Conservation (phyloP, 1,284 basidiomycete species). For the Tylopilus sp. region DNA sequence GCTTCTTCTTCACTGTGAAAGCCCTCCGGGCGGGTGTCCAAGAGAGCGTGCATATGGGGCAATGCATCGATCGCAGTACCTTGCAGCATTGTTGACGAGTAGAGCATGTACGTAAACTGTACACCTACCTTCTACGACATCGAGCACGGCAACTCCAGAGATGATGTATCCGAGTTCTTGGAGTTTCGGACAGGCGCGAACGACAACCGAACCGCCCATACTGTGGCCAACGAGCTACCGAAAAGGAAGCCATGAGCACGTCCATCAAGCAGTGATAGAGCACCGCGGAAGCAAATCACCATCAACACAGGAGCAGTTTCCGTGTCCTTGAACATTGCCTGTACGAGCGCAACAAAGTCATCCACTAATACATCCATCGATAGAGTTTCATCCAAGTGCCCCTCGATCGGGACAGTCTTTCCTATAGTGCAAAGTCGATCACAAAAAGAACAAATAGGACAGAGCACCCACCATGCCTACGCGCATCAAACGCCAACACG, state of each 20-base stretch:
- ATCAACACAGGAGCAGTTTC: slow-evolving; percentile 75
- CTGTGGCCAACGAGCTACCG: slow-evolving; percentile 87
- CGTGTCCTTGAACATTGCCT: slow-evolving; percentile 76
- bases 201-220: slow-evolving; percentile 93
- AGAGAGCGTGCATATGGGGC: slow-evolving; percentile 89
- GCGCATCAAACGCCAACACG: slow-evolving; percentile 85
- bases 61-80: slow-evolving; percentile 96
- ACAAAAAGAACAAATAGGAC: background rate
- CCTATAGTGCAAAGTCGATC: slow-evolving; percentile 52
- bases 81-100: slow-evolving; percentile 41
- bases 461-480: slow-evolving; percentile 83
- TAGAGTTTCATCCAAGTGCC: slow-evolving; percentile 69
- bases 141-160: slow-evolving; percentile 89
- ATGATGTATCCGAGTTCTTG: slow-evolving; percentile 77
- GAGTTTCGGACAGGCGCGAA: slow-evolving; percentile 74
- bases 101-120: background rate
- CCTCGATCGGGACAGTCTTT: slow-evolving; percentile 63
- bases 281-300: slow-evolving; percentile 52
- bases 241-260: slow-evolving; percentile 7
- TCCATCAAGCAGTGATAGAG: background rate
- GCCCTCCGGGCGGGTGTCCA: slow-evolving; percentile 87
- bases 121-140: slow-evolving; percentile 91
- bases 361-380: slow-evolving; percentile 75
- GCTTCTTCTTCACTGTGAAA: slow-evolving; percentile 89
- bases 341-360: slow-evolving; percentile 79